Conservation (phyloP, 2,329 filamentous ascomycete genomes). For the Pseudocercospora macadamiae region DNA sequence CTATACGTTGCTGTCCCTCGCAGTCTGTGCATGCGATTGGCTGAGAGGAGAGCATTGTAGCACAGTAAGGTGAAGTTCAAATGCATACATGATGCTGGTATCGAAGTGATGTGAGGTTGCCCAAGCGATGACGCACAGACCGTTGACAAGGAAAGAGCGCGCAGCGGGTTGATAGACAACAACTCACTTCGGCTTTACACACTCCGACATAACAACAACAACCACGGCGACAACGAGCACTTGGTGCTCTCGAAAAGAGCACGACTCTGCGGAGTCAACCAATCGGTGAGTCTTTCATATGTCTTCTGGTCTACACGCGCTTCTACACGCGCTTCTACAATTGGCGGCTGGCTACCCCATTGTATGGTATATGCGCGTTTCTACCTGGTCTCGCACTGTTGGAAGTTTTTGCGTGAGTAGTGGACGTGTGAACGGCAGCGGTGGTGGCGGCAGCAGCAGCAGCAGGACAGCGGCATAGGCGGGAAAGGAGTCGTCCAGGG, state of each 20-base stretch:
- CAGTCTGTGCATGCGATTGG: constrained; percentile 8
- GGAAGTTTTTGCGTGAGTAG: neutral
- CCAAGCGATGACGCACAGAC: neutral
- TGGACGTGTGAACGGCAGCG: neutral
- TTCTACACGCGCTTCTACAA: neutral
- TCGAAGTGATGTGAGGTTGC: neutral
- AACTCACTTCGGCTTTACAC: neutral
- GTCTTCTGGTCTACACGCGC: too few relatives aligned
- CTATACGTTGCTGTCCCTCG: neutral
- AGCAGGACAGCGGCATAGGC: neutral
- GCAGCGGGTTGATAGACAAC: neutral
- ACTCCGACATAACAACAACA: too few relatives aligned
- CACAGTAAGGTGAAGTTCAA: neutral
- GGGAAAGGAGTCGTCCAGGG: constrained; percentile 4
- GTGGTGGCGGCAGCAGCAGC: neutral
- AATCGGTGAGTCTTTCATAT: too few relatives aligned
- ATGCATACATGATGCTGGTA: neutral
- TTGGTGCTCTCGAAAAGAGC: neutral
- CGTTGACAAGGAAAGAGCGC: neutral
- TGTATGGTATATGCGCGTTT: neutral
- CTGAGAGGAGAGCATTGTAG: constrained; percentile 15
- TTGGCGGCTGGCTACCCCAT: neutral
- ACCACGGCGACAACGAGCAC: neutral
- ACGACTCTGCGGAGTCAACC: neutral
- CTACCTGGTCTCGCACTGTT: neutral